Evolutionary conservation across 345 rosid species (phyloP), one percentile per base, ranked within the genome.

Genomic region (Pelargonium nanum): DNA sequence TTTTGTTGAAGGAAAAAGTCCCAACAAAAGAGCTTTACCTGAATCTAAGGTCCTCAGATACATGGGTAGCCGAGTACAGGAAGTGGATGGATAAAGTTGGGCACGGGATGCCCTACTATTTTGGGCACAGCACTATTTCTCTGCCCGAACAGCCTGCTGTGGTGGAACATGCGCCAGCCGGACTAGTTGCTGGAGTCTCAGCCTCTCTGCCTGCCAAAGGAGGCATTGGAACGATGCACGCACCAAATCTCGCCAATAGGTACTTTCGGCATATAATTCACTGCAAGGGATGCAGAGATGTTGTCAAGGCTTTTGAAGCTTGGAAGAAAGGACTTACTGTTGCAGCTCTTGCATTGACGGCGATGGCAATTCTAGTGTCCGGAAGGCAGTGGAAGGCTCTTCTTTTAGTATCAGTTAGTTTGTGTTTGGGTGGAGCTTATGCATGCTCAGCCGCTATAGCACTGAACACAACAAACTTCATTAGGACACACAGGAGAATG

Each of bases 81-180:
- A 89, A 89, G 64, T 89, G 97, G 97, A 92, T 89, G 97, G 97
- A 92, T 61, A 89, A 82, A 75, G 97, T 85, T 50, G 98, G 98
- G 54, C 98, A 89, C 3, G 98, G 98, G 53, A 92, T 92, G 97
- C 98, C 98, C 56, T 92, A 87, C 45, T 75, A 92, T 82, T 83
- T 92, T 20, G 95, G 96, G 4, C 86, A 89, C 77, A 74, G 60
- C 78, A 82, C 93, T 10, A 77, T 87, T 51, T 82, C 81, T 62
- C 79, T 79, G 61, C 96, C 96, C 0, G 55, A 79, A 71, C 58
- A 71, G 28, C 89, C 93, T 67, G 95, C 95, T 0, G 88, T 92
- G 3, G 85, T 89, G 20, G 95, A 92, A 55, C 96, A 92, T 15
- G 95, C 97, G 2, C 98, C 95, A 0, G 98, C 98, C 0, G 97